Conservation (phyloP, 2,329 filamentous ascomycete species). For the Hirsutella rhossiliensis region DNA sequence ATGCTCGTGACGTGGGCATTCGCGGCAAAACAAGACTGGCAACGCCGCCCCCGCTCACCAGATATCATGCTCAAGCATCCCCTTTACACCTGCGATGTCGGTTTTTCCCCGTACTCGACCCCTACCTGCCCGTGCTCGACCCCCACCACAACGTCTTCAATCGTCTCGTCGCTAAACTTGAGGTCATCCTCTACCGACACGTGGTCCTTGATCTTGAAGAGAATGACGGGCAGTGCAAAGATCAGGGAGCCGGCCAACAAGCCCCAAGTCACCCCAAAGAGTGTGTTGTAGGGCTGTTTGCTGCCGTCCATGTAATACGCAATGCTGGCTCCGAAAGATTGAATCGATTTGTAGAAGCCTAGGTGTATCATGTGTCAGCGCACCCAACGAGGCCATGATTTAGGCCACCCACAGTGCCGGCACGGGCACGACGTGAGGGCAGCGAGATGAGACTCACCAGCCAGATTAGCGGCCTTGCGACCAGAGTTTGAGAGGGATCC, state of each 20-base stretch:
- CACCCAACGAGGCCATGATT: too few species aligned
- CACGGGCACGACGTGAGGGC: rapidly evolving
- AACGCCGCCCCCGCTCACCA: too few species aligned
- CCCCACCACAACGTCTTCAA: slow-evolving; percentile 53
- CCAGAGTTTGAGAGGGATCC: slow-evolving; percentile 86
- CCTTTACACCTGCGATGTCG: background rate
- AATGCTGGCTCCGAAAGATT: slow-evolving; percentile 59
- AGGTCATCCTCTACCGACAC: slow-evolving; percentile 72
- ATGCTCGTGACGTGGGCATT: too few species aligned
- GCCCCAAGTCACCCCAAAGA: slow-evolving; percentile 64
- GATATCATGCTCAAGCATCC: background rate
- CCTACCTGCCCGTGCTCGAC: background rate
- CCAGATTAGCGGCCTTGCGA: slow-evolving; percentile 73
- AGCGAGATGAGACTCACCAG: background rate
- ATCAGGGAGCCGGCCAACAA: slow-evolving; percentile 63
- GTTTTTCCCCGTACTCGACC: background rate
- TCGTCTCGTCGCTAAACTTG: slow-evolving; percentile 72
- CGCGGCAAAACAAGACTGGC: too few species aligned
- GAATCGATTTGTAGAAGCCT: slow-evolving; percentile 53
- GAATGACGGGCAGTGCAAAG: slow-evolving; percentile 67
- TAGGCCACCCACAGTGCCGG: background rate
- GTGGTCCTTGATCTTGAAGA: slow-evolving; percentile 70
- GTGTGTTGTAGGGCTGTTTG: slow-evolving; percentile 47
- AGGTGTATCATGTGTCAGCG: background rate
- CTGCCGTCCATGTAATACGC: slow-evolving; percentile 21